Evolutionary conservation across 179 eudicot species (phyloP).

Genomic region (Kewa caespitosa): DNA sequence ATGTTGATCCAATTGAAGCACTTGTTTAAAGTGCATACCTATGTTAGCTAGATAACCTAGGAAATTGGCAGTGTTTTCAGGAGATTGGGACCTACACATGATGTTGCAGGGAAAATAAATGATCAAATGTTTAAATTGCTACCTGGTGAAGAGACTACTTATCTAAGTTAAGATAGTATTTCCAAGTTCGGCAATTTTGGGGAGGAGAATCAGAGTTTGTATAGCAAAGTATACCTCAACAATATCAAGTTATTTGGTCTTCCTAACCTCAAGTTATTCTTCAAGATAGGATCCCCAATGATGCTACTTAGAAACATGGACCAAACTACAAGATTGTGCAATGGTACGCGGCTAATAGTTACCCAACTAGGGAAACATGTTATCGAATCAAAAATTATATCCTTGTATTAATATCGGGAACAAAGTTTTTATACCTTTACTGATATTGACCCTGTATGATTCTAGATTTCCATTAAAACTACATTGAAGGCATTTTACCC

Average conservation of each 20-base stretch:
- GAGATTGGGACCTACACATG: conserved; percentile 9
- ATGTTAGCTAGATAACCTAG: not conserved
- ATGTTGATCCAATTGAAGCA: not conserved
- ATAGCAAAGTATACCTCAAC: not conserved
- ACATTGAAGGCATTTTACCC: too few relatives aligned
- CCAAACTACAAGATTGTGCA: too few relatives aligned
- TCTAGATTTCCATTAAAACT: too few relatives aligned
- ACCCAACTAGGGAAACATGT: too few relatives aligned
- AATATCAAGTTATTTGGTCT: not conserved
- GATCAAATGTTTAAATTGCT: not conserved
- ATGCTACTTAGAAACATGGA: conserved; percentile 9
- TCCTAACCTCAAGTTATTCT: not conserved
- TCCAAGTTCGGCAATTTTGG: not conserved
- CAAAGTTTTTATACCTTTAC: too few relatives aligned
- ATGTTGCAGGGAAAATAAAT: not conserved
- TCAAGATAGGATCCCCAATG: not conserved
- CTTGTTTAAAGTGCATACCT: not conserved
- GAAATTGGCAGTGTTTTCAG: not conserved
- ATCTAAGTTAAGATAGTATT: conserved; percentile 1
- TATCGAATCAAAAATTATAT: too few relatives aligned
- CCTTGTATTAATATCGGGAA: too few relatives aligned
- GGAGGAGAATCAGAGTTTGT: too few relatives aligned
- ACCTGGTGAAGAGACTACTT: not conserved
- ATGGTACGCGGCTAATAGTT: too few relatives aligned
- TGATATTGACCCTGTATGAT: too few relatives aligned